Conservation (phyloP, 257 asterid genomes). For the Solanum commersonii region DNA sequence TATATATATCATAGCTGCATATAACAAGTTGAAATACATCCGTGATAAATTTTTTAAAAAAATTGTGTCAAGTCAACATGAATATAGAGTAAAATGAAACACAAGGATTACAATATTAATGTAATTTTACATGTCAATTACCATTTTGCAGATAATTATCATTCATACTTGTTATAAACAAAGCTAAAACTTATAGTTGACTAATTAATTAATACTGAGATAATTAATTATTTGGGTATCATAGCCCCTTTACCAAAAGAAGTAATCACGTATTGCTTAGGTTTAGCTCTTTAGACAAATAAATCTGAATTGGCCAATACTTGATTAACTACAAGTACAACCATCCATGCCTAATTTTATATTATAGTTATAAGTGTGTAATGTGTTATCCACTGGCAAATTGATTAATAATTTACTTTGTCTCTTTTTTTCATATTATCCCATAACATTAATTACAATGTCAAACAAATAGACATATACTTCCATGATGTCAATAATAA, state of each 20-base stretch:
- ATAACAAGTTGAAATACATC: too few species aligned
- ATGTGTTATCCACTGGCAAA: background rate
- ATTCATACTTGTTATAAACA: too few species aligned
- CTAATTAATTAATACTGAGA: background rate
- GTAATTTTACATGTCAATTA: too few species aligned
- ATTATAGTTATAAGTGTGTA: background rate
- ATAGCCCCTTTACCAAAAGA: too few species aligned
- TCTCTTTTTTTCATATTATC: background rate
- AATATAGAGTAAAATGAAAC: too few species aligned
- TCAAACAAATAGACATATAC: background rate
- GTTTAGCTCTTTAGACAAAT: constrained; percentile 4
- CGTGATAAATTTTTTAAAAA: too few species aligned
- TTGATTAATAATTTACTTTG: background rate
- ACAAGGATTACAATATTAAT: too few species aligned
- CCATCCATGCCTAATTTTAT: too few species aligned
- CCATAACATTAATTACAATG: background rate
- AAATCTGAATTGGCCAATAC: background rate
- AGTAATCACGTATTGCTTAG: constrained; percentile 13
- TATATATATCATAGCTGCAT: too few species aligned
- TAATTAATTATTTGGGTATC: background rate
- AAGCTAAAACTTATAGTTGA: background rate
- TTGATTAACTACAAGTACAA: background rate
- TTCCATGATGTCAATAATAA: background rate
- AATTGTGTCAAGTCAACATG: too few species aligned
- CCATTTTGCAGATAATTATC: too few species aligned